phyloP scores from a whole-genome alignment of 2,329 filamentous ascomycete species.

The Monilinia aucupariae region DNA sequence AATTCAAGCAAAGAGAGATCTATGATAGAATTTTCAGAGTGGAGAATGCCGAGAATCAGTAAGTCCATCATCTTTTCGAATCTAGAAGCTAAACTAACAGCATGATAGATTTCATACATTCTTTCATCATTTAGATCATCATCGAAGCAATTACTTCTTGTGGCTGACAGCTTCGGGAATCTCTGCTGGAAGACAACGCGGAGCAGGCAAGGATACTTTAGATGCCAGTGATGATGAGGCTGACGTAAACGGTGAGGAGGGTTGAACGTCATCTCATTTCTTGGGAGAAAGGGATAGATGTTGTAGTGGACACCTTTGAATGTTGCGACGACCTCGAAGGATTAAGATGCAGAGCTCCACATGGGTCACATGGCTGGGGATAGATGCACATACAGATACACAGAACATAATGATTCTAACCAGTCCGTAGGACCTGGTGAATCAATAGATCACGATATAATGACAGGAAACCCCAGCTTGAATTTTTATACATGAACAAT shows the following conservation, averaged over 20 bases:
- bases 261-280: neutral
- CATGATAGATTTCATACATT: slow-evolving; percentile 63
- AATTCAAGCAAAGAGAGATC: slow-evolving; percentile 88
- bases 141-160: slow-evolving; percentile 64
- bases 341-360: neutral
- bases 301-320: neutral
- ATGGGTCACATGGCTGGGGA: neutral
- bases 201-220: slow-evolving; percentile 9
- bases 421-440: neutral
- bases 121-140: slow-evolving; percentile 75
- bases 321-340: neutral
- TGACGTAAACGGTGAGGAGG: slow-evolving; percentile 19
- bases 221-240: slow-evolving; percentile 20
- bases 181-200: slow-evolving; percentile 49
- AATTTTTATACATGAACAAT: neutral
- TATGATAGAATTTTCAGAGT: slow-evolving; percentile 88
- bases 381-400: neutral
- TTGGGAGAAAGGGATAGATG: neutral
- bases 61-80: slow-evolving; percentile 38
- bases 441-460: neutral
- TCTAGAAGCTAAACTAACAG: neutral
- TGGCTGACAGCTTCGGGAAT: slow-evolving; percentile 69
- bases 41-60: slow-evolving; percentile 83
- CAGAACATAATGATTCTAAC: neutral
- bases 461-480: neutral